These are phyloP conservation scores for Cenchrus purpureus DNA, from an alignment of 176 grass and related monocot genomes.

Conservation along the genomic window DNA sequence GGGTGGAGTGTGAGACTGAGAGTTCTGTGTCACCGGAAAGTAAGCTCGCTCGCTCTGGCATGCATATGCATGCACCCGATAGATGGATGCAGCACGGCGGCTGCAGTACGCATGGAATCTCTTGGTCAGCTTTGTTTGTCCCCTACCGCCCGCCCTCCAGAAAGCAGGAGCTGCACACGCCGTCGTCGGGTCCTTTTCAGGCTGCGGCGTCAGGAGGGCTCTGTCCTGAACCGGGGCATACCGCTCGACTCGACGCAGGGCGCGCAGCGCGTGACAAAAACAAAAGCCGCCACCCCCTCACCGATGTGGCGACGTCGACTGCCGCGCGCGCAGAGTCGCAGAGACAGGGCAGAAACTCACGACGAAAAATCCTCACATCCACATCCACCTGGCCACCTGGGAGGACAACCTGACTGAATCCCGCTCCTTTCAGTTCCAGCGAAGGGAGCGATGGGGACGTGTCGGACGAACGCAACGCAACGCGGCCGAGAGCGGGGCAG, in stretches of 20 bases:
- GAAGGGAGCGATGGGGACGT: too few species aligned
- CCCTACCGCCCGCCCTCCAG: not conserved
- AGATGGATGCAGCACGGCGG: not conserved
- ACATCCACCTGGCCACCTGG: not conserved
- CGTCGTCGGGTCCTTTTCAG: constrained; percentile 21
- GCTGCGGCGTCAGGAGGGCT: not conserved
- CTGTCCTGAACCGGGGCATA: not conserved
- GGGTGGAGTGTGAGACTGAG: too few species aligned
- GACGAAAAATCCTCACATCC: not conserved
- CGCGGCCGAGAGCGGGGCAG: not conserved
- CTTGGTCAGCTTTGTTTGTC: not conserved
- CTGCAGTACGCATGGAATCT: not conserved
- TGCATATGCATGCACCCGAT: not conserved
- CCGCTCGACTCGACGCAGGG: not conserved
- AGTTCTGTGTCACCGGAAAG: not conserved
- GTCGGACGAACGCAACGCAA: not conserved
- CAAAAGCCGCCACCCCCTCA: not conserved
- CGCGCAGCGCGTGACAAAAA: not conserved
- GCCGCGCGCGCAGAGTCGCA: not conserved
- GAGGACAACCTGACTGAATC: not conserved
- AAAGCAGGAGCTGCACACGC: not conserved
- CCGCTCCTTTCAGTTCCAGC: not conserved
- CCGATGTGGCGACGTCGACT: not conserved
- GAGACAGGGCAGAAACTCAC: not conserved
- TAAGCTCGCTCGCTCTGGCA: not conserved